A percentile compares a stretch with the other conserved stretches of the same genome.
Evolutionary conservation across 192 early-diverging fungal species (phyloP).

Genomic region (Coemansia sp.): DNA sequence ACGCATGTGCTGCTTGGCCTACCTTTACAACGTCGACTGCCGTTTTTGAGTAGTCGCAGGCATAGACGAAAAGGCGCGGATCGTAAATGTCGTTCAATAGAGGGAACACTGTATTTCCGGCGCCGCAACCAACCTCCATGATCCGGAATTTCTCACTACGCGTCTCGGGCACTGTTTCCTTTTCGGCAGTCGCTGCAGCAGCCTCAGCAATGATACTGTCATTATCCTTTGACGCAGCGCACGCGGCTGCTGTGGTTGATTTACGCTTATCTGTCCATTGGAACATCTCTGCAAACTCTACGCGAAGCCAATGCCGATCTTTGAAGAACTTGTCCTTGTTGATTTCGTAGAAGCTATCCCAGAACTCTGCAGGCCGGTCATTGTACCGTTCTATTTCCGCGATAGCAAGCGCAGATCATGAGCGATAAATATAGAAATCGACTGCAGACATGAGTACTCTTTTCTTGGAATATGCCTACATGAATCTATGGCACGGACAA

Average conservation of each 20-base stretch:
- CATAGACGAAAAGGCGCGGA: slow-evolving; percentile 68
- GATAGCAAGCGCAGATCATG: not conserved
- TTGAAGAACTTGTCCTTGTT: slow-evolving; percentile 92
- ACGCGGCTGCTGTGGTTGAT: slow-evolving; percentile 5
- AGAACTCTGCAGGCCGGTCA: slow-evolving; percentile 58
- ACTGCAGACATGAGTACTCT: not conserved
- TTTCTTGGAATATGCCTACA: not conserved
- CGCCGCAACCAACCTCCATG: slow-evolving; percentile 81
- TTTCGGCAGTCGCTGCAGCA: not conserved
- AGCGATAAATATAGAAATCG: not conserved
- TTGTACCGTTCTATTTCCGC: slow-evolving; percentile 53
- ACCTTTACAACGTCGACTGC: slow-evolving; percentile 77
- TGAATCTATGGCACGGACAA: not conserved
- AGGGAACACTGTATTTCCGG: slow-evolving; percentile 77
- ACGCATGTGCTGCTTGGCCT: slow-evolving; percentile 7
- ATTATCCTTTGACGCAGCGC: not conserved
- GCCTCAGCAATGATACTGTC: not conserved
- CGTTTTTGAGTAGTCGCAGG: slow-evolving; percentile 69
- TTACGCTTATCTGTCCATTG: slow-evolving; percentile 40
- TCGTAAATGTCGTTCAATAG: slow-evolving; percentile 60
- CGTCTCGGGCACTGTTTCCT: slow-evolving; percentile 1
- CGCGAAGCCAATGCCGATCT: slow-evolving; percentile 90
- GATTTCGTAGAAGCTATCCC: slow-evolving; percentile 76
- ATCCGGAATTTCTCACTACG: slow-evolving; percentile 50
- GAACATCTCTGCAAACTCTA: slow-evolving; percentile 92